Evolutionary conservation across 192 early-diverging fungal genomes (phyloP).

Genomic region (Coemansia aciculifera): DNA sequence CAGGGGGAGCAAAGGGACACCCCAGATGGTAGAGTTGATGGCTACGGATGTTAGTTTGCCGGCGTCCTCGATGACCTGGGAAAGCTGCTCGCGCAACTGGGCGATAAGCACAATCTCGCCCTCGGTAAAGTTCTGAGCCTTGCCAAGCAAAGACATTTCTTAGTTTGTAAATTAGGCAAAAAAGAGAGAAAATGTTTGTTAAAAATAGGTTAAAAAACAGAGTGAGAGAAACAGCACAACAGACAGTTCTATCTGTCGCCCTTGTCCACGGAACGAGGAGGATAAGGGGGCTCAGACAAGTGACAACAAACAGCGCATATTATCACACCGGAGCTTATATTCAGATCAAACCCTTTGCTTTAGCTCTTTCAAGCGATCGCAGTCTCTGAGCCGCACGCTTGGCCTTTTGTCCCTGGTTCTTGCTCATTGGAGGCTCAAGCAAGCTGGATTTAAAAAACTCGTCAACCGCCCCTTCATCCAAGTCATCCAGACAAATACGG

Average conservation of each 20-base stretch:
- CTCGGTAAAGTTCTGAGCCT: slow-evolving; percentile 49
- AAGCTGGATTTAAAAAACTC: slow-evolving; percentile 44
- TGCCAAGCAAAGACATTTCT: slow-evolving; percentile 10
- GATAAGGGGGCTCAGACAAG: background rate
- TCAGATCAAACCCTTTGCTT: slow-evolving; percentile 15
- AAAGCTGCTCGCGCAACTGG: slow-evolving; percentile 53
- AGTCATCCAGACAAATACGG: slow-evolving; percentile 78
- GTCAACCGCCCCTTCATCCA: slow-evolving; percentile 57
- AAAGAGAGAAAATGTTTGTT: background rate
- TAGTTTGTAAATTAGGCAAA: background rate
- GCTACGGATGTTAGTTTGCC: slow-evolving; percentile 12
- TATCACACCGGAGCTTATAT: background rate
- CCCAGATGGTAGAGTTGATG: slow-evolving; percentile 52
- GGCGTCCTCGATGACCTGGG: slow-evolving; percentile 50
- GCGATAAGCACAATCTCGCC: slow-evolving; percentile 42
- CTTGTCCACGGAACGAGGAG: background rate
- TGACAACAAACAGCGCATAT: background rate
- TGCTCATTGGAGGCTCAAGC: slow-evolving; percentile 32
- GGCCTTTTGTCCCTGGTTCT: slow-evolving; percentile 48
- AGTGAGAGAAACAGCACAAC: background rate
- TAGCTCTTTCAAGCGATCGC: slow-evolving; percentile 36
- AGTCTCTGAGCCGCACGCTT: slow-evolving; percentile 41
- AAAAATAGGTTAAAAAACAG: background rate
- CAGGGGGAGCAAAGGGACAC: slow-evolving; percentile 43
- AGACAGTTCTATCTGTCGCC: background rate